Evolutionary conservation across 768 basidiomycete species (phyloP).

Genomic region (Glaciozyma antarctica): DNA sequence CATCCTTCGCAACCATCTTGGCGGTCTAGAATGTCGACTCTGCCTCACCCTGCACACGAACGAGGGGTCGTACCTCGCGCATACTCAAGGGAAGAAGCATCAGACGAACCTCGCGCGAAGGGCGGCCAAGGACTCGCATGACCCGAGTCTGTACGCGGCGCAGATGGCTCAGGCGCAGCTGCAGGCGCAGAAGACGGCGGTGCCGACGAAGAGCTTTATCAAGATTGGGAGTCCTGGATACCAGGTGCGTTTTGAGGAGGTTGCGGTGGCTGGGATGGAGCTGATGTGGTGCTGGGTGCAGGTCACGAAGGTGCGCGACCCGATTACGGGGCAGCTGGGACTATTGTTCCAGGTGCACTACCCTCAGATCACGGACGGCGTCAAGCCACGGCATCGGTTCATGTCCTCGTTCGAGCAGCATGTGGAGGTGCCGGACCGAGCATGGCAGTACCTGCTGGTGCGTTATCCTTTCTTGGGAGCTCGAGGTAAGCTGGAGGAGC

Average conservation of each 20-base stretch:
- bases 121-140: constrained; percentile 94
- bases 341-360: constrained; percentile 91
- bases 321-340: constrained; percentile 70
- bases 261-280: neutral
- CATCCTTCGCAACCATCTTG: constrained; percentile 95
- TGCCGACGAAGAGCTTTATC: constrained; percentile 87
- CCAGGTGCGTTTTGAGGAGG: constrained; percentile 33
- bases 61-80: constrained; percentile 96
- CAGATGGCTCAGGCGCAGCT: constrained; percentile 33
- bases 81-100: constrained; percentile 99
- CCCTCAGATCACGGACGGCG: constrained; percentile 75
- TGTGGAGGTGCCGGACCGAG: constrained; percentile 85
- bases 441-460: constrained; percentile 94
- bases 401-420: constrained; percentile 99
- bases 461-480: constrained; percentile 39
- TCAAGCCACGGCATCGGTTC: constrained; percentile 75
- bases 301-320: constrained; percentile 92
- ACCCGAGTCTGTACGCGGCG: constrained; percentile 80
- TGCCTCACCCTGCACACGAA: constrained; percentile 98
- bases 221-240: constrained; percentile 96
- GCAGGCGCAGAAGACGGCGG: constrained; percentile 39
- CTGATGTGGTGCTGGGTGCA: constrained; percentile 39
- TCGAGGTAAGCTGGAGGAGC: neutral
- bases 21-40: constrained; percentile 94
- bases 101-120: constrained; percentile 96